phyloP scores from a whole-genome alignment of 2,329 filamentous ascomycete genomes.

The Tolypocladium tropicale region DNA sequence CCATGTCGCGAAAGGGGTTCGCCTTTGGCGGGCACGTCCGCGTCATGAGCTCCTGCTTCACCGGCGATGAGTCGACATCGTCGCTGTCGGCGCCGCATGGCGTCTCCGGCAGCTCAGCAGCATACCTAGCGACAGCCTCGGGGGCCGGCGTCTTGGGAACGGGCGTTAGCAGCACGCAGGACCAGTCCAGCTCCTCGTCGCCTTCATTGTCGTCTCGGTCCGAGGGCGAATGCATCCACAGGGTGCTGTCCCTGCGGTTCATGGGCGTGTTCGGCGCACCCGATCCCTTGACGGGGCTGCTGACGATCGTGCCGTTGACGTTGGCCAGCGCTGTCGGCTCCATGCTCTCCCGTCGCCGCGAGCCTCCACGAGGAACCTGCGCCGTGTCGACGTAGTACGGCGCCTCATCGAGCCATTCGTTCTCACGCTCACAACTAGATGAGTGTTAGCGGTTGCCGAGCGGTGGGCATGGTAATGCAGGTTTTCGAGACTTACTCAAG shows the following conservation, averaged over 20 bases:
- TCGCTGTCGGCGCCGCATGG: conserved; percentile 26
- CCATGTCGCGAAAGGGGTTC: conserved; percentile 25
- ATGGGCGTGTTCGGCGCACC: conserved; percentile 36
- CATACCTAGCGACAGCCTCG: conserved; percentile 42
- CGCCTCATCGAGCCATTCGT: conserved; percentile 65
- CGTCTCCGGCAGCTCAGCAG: conserved; percentile 37
- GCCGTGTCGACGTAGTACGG: conserved; percentile 60
- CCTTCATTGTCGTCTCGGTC: conserved; percentile 28
- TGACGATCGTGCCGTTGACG: conserved; percentile 53
- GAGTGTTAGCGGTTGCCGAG: background rate
- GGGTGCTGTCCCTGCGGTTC: conserved; percentile 42
- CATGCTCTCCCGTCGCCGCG: conserved; percentile 70
- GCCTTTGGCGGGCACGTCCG: conserved; percentile 46
- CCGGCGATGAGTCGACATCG: conserved; percentile 20
- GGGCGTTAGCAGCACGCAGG: conserved; percentile 38
- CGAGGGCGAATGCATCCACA: conserved; percentile 46
- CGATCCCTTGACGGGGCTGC: conserved; percentile 24
- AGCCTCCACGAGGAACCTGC: conserved; percentile 57
- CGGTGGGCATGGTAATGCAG: background rate
- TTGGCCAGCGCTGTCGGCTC: conserved; percentile 63
- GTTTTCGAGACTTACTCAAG: conserved; percentile 56
- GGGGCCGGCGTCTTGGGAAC: conserved; percentile 50
- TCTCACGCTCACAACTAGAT: conserved; percentile 61
- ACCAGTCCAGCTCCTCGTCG: conserved; percentile 29
- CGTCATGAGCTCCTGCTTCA: conserved; percentile 29